Base-by-base conservation (phyloP, 2,329 filamentous ascomycete species). In the Pseudogymnoascus sp. region DNA sequence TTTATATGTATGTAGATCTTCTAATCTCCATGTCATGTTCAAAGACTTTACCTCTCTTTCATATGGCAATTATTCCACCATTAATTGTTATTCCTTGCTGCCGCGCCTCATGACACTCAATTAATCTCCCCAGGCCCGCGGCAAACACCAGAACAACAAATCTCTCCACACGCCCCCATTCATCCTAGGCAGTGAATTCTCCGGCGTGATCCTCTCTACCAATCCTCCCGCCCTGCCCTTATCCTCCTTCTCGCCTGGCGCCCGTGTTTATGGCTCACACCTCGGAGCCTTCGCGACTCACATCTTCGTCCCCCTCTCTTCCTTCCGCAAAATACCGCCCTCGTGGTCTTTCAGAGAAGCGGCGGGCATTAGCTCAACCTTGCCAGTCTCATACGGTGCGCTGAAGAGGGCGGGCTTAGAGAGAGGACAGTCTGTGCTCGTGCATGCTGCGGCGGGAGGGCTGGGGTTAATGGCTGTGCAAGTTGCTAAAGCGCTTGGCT, bases 91-190 rank as follows among this genome's bases (percentile, higher is more conserved):
- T 18, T 34, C 15, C 12, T 18, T 41, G 15, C 38, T 35, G 12
- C 12, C 21, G 38, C 19, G 4, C 13, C 41, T 15, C 13, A 15
- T 62, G 55, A 61, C 2, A 4, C 12, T 26, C n/a, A 28, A 45
- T 18, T 57, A 26, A 60, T 34, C 30, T 38, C 3, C 18, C 30
- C 48, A 75, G 73, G 79, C 78, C 2, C 75, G 75, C 66, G 82
- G 82, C 6, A 76, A 78, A 63, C 82, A 85, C 65, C 82, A 85
- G 65, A 85, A 84, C 67, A 84, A 83, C 67, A 74, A 72, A 28
- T 75, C 74, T n/a, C 76, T 81, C 59, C 75, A 82, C 35, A 73
- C 72, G 30, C 82, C 81, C 1, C 82, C 82, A 0, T 85, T 85
- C 70, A 76, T 75, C 1, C 74, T 84, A 0, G 82, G 82, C 10